These are phyloP conservation scores for Fusarium ramigenum DNA, from an alignment of 2,329 filamentous ascomycete genomes.

Conservation along the genomic window DNA sequence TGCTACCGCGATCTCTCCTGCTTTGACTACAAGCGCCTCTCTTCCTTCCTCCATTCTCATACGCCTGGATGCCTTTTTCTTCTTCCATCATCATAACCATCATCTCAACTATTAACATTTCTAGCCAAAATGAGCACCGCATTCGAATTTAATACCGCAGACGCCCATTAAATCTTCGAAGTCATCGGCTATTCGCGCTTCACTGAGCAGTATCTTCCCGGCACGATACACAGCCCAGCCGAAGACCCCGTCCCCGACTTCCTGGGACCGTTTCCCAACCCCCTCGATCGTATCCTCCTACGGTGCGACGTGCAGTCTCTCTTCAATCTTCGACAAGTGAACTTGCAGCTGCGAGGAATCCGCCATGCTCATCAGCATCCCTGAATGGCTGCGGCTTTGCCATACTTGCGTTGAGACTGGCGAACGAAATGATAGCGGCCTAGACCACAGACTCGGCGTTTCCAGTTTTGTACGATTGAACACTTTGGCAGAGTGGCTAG, in stretches of 20 bases:
- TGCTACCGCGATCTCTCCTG: neutral
- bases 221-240: neutral
- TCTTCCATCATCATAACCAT: neutral
- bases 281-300: too few relatives aligned
- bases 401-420: conserved; percentile 37
- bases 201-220: neutral
- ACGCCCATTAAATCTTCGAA: neutral
- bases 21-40: neutral
- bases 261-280: accelerated
- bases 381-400: conserved; percentile 44
- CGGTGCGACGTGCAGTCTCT: conserved; percentile 46
- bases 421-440: accelerated
- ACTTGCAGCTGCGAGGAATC: conserved; percentile 31
- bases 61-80: accelerated
- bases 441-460: accelerated
- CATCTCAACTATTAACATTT: neutral
- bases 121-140: too few relatives aligned
- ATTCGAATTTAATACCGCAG: neutral
- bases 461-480: neutral
- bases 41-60: accelerated
- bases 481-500: neutral
- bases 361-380: conserved; percentile 38
- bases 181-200: neutral
- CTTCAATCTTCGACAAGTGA: conserved; percentile 46
- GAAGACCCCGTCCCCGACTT: neutral